These are phyloP conservation scores for Fermentozyma sake DNA, from an alignment of 1,139 yeast genomes.

Conservation along the genomic window DNA sequence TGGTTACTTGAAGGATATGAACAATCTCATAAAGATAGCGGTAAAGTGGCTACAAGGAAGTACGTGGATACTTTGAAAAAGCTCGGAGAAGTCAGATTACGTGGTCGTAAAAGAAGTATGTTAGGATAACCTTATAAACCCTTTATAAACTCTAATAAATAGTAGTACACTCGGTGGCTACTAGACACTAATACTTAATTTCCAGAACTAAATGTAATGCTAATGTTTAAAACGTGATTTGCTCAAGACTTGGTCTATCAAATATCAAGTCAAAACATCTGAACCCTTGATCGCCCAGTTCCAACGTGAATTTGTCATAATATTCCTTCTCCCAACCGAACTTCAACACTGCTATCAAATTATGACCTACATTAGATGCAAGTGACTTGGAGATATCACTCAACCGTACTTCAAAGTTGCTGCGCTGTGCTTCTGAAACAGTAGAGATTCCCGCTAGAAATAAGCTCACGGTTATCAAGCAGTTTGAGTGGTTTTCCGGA, in stretches of 20 bases:
- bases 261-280: constrained; percentile 13
- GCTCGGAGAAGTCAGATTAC: constrained; percentile 76
- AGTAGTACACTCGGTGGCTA: neutral
- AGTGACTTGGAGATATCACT: constrained; percentile 4
- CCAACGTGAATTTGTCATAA: constrained; percentile 5
- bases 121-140: constrained; percentile 47
- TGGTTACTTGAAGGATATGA: constrained; percentile 78
- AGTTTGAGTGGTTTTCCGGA: constrained; percentile 13
- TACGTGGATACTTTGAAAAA: constrained; percentile 55
- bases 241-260: constrained; percentile 11
- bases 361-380: constrained; percentile 10
- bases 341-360: constrained; percentile 7
- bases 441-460: constrained; percentile 26
- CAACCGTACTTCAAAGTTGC: constrained; percentile 16
- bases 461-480: constrained; percentile 17
- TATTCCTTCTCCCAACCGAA: constrained; percentile 11
- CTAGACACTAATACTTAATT: neutral
- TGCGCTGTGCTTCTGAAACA: constrained; percentile 14
- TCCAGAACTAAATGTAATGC: neutral
- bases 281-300: constrained; percentile 11
- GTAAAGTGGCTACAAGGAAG: constrained; percentile 29
- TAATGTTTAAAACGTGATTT: constrained; percentile 9
- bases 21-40: constrained; percentile 26
- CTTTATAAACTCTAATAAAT: neutral
- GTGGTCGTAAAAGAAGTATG: constrained; percentile 96